Evolutionary conservation across 1,139 yeast species (phyloP).

Genomic region (Pichia norvegensis): DNA sequence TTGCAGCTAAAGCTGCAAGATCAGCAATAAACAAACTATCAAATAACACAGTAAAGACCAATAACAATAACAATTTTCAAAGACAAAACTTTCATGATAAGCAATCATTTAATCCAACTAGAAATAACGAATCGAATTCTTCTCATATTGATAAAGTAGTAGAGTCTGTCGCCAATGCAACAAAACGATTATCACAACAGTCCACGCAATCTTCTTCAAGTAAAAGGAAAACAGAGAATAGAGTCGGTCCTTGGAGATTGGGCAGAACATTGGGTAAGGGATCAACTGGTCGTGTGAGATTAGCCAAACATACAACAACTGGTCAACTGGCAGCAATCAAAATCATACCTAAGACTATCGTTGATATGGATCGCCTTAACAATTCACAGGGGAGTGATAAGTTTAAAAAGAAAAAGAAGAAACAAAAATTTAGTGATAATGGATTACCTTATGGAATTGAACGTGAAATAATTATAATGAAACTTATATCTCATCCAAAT

Average conservation of each 20-base stretch:
- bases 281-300: slow-evolving; percentile 69
- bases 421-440: slow-evolving; percentile 11
- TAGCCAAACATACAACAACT: slow-evolving; percentile 60
- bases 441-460: slow-evolving; percentile 76
- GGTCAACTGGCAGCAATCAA: slow-evolving; percentile 79
- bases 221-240: slow-evolving; percentile 48
- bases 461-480: slow-evolving; percentile 77
- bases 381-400: slow-evolving; percentile 24
- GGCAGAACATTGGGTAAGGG: slow-evolving; percentile 79
- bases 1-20: slow-evolving; percentile 24
- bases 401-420: slow-evolving; percentile 11
- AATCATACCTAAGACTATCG: slow-evolving; percentile 56
- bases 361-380: slow-evolving; percentile 10
- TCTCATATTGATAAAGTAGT: slow-evolving; percentile 29
- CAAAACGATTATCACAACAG: slow-evolving; percentile 49
- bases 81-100: neutral
- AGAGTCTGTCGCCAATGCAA: slow-evolving; percentile 47
- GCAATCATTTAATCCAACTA: neutral
- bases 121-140: neutral
- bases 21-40: neutral
- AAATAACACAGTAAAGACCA: neutral
- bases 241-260: slow-evolving; percentile 73
- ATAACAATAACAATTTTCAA: neutral
- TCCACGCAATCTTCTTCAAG: slow-evolving; percentile 38
- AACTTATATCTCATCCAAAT: slow-evolving; percentile 66